These are phyloP conservation scores for Schwanniomyces pseudopolymorphus DNA, from an alignment of 805 yeast genomes.

Conservation along the genomic window DNA sequence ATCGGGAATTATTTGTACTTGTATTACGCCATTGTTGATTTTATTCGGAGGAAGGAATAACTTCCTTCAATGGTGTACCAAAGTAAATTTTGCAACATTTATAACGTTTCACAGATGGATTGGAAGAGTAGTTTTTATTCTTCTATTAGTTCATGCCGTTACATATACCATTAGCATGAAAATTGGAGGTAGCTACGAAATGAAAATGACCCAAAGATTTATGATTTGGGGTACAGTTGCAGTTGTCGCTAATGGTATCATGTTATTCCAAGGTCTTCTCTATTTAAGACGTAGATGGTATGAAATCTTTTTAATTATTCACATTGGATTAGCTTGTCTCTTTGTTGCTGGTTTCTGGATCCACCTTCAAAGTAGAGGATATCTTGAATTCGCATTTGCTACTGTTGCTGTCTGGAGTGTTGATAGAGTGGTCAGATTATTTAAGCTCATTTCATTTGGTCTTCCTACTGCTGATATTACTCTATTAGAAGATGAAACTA, in stretches of 20 bases:
- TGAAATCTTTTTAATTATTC: conserved; percentile 33
- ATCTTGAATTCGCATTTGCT: conserved; percentile 45
- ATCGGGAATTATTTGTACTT: no score
- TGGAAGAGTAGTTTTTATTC: conserved; percentile 27
- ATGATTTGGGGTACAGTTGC: conserved; percentile 37
- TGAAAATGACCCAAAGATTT: conserved; percentile 17
- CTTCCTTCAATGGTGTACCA: conserved; percentile 36
- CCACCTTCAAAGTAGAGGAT: conserved; percentile 49
- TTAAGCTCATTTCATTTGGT: conserved; percentile 32
- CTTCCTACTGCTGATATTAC: conserved; percentile 30
- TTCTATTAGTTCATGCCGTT: conserved; percentile 14
- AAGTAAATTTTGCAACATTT: conserved; percentile 34
- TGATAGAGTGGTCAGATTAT: conserved; percentile 30
- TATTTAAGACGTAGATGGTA: conserved; percentile 69
- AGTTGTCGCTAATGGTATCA: conserved; percentile 15
- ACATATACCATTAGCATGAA: no score
- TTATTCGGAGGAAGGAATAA: conserved; percentile 37
- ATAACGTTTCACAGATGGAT: conserved; percentile 29
- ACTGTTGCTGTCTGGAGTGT: conserved; percentile 42
- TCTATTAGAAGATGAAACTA: conserved; percentile 33
- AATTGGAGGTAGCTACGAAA: no score
- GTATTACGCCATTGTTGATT: no score
- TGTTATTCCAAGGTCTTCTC: conserved; percentile 30
- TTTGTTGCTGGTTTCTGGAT: conserved; percentile 57
- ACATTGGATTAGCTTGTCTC: conserved; percentile 31